Base-by-base conservation (phyloP, 2,329 filamentous ascomycete genomes). In the Alternaria sp. region DNA sequence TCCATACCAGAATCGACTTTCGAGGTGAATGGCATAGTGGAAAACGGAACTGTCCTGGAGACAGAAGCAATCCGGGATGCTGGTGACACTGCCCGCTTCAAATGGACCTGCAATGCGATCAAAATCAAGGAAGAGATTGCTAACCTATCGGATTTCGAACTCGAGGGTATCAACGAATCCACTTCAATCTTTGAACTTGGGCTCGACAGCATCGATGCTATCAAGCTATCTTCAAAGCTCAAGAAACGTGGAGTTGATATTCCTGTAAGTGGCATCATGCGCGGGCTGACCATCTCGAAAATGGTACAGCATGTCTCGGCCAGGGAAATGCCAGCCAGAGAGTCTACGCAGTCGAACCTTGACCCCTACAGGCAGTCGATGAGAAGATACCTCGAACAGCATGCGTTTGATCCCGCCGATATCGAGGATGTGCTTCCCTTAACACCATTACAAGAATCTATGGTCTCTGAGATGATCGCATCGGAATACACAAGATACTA, bases 161-260 rank as follows among this genome's bases (percentile, higher is more conserved):
- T 77, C 3, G 73, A 81, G 2, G 77, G 82, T 0, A 79, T 97
- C 36, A 74, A 78, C 2, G 84, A 85, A 51, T 77, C 81, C 6
- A 86, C 86, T 0, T 89, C 89, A 0, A 86, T 97, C 10, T 88
- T 96, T 37, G 88, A 94, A 66, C 83, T 97, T 31, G 93, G 93
- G 0, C 83, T 97, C 6, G 94, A 97, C 79, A 97, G 93, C 70
- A 96, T 97, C 57, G 93, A 97, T 75, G 86, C 90, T 2, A 94
- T 97, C 74, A 96, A 92, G 68, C 80, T 97, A 0, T 90, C 91
- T 0, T 88, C 92, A 0, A 84, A 87, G 52, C 81, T 97, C 2
- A 90, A 85, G 62, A 85, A 83, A 42, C 77, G 78, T 4, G 84
- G 83, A 0, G 79, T 95, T 21, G 72, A 79, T 0, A 74, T 96